Evolutionary conservation across 305 asterid species (phyloP).

Genomic region (Rubia tinctorum): DNA sequence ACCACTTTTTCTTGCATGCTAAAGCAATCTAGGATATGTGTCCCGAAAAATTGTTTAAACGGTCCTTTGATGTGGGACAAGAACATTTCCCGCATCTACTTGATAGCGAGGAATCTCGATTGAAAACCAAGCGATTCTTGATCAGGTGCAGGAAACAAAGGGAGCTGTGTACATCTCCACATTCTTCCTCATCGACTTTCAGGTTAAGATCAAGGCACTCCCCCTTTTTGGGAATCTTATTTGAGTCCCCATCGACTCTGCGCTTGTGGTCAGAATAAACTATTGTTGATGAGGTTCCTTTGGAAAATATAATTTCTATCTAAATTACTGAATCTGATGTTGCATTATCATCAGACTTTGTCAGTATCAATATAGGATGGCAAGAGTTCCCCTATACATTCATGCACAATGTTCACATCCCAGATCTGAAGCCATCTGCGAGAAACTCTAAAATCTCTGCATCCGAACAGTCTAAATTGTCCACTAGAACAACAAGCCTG

Average conservation of each 20-base stretch:
- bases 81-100: slow-evolving; percentile 39
- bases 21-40: slow-evolving; percentile 20
- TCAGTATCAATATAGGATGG: slow-evolving; percentile 39
- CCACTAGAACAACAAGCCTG: slow-evolving; percentile 49
- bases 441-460: slow-evolving; percentile 46
- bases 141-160: slow-evolving; percentile 40
- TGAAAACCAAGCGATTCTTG: slow-evolving; percentile 43
- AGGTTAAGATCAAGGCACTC: slow-evolving; percentile 53
- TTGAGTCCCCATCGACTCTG: too few relatives aligned
- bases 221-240: slow-evolving; percentile 33
- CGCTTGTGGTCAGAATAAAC: too few relatives aligned
- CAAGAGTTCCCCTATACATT: slow-evolving; percentile 15
- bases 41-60: slow-evolving; percentile 26
- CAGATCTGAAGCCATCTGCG: slow-evolving; percentile 28
- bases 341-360: slow-evolving; percentile 29
- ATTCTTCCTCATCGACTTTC: slow-evolving; percentile 44
- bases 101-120: slow-evolving; percentile 27
- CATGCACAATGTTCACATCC: slow-evolving; percentile 17
- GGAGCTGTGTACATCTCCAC: slow-evolving; percentile 22
- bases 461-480: slow-evolving; percentile 54
- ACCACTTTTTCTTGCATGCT: slow-evolving; percentile 44
- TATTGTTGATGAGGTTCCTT: slow-evolving; percentile 25
- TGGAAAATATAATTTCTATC: slow-evolving; percentile 41
- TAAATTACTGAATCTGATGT: slow-evolving; percentile 31
- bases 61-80: slow-evolving; percentile 35